Evolutionary conservation across 805 yeast species (phyloP).

Genomic region (Candida argentea): DNA sequence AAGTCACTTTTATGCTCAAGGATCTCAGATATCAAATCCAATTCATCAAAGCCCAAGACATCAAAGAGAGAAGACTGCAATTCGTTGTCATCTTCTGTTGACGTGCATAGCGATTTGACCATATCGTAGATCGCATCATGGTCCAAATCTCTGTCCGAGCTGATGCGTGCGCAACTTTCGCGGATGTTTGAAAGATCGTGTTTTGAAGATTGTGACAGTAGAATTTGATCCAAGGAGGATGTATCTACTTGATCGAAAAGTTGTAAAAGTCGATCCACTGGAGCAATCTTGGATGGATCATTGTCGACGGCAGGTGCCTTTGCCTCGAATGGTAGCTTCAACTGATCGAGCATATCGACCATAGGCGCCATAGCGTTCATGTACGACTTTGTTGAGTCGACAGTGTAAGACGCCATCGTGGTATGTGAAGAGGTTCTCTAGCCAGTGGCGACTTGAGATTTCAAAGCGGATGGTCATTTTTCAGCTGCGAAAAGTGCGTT

Average conservation of each 20-base stretch:
- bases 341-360: constrained; percentile 36
- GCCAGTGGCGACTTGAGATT: too few relatives aligned
- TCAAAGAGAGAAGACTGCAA: constrained; percentile 70
- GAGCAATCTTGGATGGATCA: constrained; percentile 16
- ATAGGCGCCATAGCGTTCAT: constrained; percentile 71
- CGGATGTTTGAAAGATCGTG: constrained; percentile 13
- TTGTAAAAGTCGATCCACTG: constrained; percentile 22
- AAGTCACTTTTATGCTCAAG: constrained; percentile 33
- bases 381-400: constrained; percentile 60
- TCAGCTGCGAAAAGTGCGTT: too few relatives aligned
- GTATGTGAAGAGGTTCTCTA: neutral
- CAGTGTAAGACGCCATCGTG: constrained; percentile 32
- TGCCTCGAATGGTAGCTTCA: constrained; percentile 9
- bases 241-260: constrained; percentile 31
- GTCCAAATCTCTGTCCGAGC: constrained; percentile 21
- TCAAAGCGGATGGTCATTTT: too few relatives aligned
- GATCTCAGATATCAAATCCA: constrained; percentile 64
- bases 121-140: constrained; percentile 19
- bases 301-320: constrained; percentile 31
- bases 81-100: constrained; percentile 40
- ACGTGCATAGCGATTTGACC: constrained; percentile 21
- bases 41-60: constrained; percentile 74
- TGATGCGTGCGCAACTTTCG: constrained; percentile 22
- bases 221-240: constrained; percentile 11
- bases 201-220: neutral